phyloP scores from a whole-genome alignment of 495 filamentous ascomycete genomes.

The Apodospora peruviana region DNA sequence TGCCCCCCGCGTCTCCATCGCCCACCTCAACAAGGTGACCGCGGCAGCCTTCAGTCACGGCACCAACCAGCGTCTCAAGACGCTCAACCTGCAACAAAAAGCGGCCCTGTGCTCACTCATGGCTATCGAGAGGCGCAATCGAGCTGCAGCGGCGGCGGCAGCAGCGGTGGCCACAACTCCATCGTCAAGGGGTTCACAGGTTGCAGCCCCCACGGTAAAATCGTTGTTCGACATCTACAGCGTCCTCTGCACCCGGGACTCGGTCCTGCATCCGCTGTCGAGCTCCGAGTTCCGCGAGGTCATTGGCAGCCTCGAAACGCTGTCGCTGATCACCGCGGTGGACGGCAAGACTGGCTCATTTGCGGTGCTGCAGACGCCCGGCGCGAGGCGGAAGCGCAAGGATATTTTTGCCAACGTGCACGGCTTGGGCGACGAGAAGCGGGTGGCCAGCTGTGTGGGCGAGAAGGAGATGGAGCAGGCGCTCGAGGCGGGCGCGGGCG shows the following conservation, averaged over 20 bases:
- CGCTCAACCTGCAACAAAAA: constrained; percentile 93
- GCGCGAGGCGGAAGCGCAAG: constrained; percentile 17
- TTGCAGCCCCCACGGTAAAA: constrained; percentile 65
- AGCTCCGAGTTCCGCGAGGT: constrained; percentile 91
- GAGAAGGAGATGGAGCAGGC: constrained; percentile 70
- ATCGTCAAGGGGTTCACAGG: constrained; percentile 21
- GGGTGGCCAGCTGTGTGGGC: constrained; percentile 69
- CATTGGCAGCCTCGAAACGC: constrained; percentile 77
- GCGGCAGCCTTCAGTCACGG: constrained; percentile 82
- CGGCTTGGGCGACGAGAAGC: constrained; percentile 55
- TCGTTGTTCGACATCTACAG: constrained; percentile 74
- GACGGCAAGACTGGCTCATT: constrained; percentile 65
- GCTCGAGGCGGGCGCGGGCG: constrained; percentile 59
- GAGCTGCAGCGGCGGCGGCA: constrained; percentile 15
- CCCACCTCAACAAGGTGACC: constrained; percentile 84
- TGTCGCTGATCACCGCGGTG: constrained; percentile 73
- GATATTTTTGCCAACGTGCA: constrained; percentile 27
- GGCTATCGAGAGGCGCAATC: constrained; percentile 57
- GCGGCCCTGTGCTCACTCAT: constrained; percentile 84
- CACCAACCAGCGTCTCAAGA: constrained; percentile 71
- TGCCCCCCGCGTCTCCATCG: constrained; percentile 85
- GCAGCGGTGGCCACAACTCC: constrained; percentile 53
- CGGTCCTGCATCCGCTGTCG: constrained; percentile 78
- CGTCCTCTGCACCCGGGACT: constrained; percentile 72
- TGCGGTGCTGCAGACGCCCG: constrained; percentile 39